Base-by-base conservation (phyloP, 202 grass and related monocot species). In the Digitaria exilis region DNA sequence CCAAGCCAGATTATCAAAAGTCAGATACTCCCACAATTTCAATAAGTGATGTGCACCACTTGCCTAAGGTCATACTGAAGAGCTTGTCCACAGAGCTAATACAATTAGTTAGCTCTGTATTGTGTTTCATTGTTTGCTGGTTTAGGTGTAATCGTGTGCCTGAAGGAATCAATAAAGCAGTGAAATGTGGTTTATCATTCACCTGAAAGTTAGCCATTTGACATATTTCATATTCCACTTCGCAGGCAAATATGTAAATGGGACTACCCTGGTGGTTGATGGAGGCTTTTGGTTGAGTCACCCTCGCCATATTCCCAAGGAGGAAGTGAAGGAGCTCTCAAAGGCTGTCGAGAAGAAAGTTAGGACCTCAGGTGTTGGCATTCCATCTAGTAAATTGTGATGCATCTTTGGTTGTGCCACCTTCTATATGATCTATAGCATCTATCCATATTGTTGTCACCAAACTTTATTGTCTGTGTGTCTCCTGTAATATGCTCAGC, bases 181-280 rank as follows among this genome's bases (percentile, higher is more conserved):
- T 41, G 7, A 39, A 70, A 77, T 45, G 51, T 45, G 51, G 5
- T 2, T 58, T 76, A n/a, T 6, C 35, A 21, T 58, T 25, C 30
- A 28, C 1, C 22, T 39, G 3, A 87, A 45, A 74, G 7, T 69
- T n/a, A 49, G 1, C 10, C 51, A 75, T 70, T 62, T 82, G 45
- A 80, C 44, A 62, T 68, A 17, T 30, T 82, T 15, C 63, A 52
- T 13, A 56, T 49, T 86, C 32, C 0, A 3, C n/a, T 84, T 35
- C 65, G 44, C 71, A 98, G 96, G 96, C 37, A 98, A 95, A 80
- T 98, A 91, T 63, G 87, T 98, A 75, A 98, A 93, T 84, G 93
- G 96, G 29, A 93, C 89, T 39, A 90, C 89, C 17, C 10, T 98
- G 65, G 83, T 95, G 43, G 96, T 98, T 46, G 96, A 98, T 81